Conservation (phyloP, 139 green algal species). For the Chloropicon primus region DNA sequence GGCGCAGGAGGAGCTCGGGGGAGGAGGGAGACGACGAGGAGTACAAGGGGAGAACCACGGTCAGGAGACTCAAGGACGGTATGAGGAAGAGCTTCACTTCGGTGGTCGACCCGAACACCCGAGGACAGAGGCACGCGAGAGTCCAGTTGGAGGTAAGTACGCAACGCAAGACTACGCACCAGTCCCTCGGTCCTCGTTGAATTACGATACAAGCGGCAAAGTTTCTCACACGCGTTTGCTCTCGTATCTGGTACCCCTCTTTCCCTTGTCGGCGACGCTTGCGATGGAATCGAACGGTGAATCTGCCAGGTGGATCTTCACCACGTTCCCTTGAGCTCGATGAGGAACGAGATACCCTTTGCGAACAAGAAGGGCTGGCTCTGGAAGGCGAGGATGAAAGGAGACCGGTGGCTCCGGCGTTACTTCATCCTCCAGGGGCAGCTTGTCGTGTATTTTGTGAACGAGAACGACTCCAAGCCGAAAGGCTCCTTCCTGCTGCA, state of each 20-base stretch:
- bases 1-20: neutral
- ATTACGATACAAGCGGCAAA: too few species aligned
- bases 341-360: neutral
- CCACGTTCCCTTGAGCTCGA: neutral
- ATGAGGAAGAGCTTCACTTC: neutral
- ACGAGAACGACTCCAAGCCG: neutral
- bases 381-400: neutral
- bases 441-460: neutral
- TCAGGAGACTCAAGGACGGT: neutral
- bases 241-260: too few species aligned
- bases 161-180: too few species aligned
- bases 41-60: neutral
- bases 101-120: neutral
- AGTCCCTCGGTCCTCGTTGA: too few species aligned
- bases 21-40: neutral
- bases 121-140: neutral
- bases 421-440: neutral
- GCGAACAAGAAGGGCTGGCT: neutral
- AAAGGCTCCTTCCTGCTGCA: neutral
- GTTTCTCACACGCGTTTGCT: too few species aligned
- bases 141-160: neutral
- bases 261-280: too few species aligned
- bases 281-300: too few species aligned
- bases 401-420: neutral
- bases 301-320: neutral